phyloP scores from a whole-genome alignment of 139 green algal species.

The Desmodesmus armatus region DNA sequence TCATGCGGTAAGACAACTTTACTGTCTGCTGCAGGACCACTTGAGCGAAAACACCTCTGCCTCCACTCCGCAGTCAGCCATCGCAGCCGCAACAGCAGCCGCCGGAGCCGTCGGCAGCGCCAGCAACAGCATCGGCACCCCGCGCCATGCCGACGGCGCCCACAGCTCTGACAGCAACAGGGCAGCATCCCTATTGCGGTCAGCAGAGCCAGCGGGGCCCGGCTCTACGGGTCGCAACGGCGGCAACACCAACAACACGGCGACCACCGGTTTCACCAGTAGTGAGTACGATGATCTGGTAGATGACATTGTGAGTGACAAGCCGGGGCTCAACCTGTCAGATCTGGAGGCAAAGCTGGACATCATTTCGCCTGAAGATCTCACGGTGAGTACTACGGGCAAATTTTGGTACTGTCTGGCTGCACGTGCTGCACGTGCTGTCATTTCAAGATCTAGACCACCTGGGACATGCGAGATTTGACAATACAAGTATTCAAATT shows the following conservation, averaged over 20 bases:
- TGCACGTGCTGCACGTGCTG: background rate
- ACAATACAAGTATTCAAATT: too few relatives aligned
- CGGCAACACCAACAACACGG: background rate
- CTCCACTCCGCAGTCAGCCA: background rate
- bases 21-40: too few relatives aligned
- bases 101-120: background rate
- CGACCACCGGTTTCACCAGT: conserved; percentile 5
- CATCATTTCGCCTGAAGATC: conserved; percentile 70
- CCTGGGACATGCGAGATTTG: too few relatives aligned
- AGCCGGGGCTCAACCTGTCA: conserved; percentile 46
- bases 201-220: background rate
- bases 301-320: conserved; percentile 18
- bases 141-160: background rate
- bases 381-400: too few relatives aligned
- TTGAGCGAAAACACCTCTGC: too few relatives aligned
- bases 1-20: too few relatives aligned
- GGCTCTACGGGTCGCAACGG: too few relatives aligned
- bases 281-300: conserved; percentile 58
- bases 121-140: background rate
- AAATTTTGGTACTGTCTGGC: conserved; percentile 66
- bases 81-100: background rate
- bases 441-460: too few relatives aligned
- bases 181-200: background rate
- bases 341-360: conserved; percentile 73
- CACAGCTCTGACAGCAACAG: background rate